A percentile compares a stretch with the other conserved stretches of the same genome.
Evolutionary conservation across 1,139 yeast genomes (phyloP).

Genomic region (Tardiomyces depauwii): DNA sequence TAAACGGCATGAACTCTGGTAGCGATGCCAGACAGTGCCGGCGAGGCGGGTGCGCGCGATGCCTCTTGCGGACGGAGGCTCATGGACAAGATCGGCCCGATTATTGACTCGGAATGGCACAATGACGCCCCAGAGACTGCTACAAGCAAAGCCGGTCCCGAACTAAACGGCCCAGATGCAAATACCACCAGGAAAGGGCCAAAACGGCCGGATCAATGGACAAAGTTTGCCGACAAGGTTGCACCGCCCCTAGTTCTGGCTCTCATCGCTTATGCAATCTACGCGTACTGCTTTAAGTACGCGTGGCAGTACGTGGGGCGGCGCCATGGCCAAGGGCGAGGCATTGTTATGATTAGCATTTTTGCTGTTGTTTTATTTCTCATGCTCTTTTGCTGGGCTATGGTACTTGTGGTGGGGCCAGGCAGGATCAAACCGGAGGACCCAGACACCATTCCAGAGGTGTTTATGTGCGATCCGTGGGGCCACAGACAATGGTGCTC

Average conservation of each 20-base stretch:
- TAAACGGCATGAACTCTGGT: too few species aligned
- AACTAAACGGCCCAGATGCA: too few species aligned
- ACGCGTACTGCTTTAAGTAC: slow-evolving; percentile 1
- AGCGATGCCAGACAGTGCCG: too few species aligned
- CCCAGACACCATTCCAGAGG: neutral
- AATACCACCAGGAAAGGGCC: neutral
- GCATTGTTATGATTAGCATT: neutral
- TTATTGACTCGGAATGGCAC: neutral
- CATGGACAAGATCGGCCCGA: neutral
- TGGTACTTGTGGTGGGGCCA: neutral
- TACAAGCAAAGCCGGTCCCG: neutral
- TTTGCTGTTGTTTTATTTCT: neutral
- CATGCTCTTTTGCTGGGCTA: neutral
- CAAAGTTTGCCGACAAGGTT: neutral
- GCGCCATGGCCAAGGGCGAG: neutral
- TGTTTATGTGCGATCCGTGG: slow-evolving; percentile 27
- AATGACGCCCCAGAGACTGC: too few species aligned
- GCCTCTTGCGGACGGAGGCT: neutral
- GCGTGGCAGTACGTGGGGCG: neutral
- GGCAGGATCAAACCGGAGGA: neutral
- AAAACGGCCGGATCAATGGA: neutral
- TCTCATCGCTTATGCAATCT: neutral
- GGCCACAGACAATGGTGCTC: slow-evolving; percentile 52
- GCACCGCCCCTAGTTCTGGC: neutral
- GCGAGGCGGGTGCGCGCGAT: too few species aligned